phyloP scores from a whole-genome alignment of 768 basidiomycete species.

The Epithele typhae region DNA sequence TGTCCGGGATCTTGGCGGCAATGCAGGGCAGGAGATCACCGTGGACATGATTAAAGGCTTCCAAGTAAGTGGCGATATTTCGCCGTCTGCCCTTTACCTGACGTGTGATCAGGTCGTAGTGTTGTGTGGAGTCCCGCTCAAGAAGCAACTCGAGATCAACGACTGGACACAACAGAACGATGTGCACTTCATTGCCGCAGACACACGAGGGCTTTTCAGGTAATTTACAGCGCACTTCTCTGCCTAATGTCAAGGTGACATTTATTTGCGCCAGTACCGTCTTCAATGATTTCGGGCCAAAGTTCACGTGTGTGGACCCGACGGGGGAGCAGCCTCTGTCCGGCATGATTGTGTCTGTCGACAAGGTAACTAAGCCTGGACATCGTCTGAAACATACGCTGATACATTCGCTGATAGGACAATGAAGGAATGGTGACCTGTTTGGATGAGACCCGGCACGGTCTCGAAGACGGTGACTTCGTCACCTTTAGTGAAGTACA shows the following conservation, averaged over 20 bases:
- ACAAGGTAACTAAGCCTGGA: slow-evolving; percentile 55
- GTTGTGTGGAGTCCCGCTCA: slow-evolving; percentile 69
- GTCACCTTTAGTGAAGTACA: slow-evolving; percentile 96
- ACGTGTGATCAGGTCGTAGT: slow-evolving; percentile 68
- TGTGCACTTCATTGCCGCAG: slow-evolving; percentile 87
- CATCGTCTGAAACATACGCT: not conserved
- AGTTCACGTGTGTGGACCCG: slow-evolving; percentile 95
- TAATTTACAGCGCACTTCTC: slow-evolving; percentile 30
- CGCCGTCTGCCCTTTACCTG: not conserved
- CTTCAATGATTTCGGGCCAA: slow-evolving; percentile 95
- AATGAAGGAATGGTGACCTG: slow-evolving; percentile 93
- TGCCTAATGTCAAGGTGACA: not conserved
- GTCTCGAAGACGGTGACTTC: slow-evolving; percentile 97
- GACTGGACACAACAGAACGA: slow-evolving; percentile 90
- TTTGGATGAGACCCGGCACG: slow-evolving; percentile 94
- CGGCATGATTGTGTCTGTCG: slow-evolving; percentile 96
- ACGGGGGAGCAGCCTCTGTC: slow-evolving; percentile 92
- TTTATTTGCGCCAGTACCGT: slow-evolving; percentile 56
- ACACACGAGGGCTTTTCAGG: slow-evolving; percentile 94
- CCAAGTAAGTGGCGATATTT: slow-evolving; percentile 56
- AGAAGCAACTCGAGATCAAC: slow-evolving; percentile 91
- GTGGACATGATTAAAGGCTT: slow-evolving; percentile 82
- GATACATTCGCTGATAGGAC: slow-evolving; percentile 41
- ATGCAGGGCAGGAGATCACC: slow-evolving; percentile 70
- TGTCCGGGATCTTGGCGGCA: slow-evolving; percentile 79